A percentile compares a stretch with the other conserved stretches of the same genome.
phyloP scores from a whole-genome alignment of 2,329 filamentous ascomycete genomes.

The Fusarium oligoseptatum region DNA sequence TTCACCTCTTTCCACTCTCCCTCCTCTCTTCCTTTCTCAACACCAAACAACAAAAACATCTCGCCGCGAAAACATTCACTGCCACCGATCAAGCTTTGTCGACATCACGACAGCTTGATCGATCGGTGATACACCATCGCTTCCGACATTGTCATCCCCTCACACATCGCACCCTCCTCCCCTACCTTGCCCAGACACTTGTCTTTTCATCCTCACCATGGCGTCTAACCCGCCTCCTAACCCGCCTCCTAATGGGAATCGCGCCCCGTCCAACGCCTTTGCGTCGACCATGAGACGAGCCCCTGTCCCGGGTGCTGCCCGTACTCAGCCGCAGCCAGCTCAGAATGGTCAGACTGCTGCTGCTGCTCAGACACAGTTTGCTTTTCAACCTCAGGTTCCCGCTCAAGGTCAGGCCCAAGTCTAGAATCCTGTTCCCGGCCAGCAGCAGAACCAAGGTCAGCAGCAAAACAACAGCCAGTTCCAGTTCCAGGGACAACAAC shows the following conservation, averaged over 20 bases:
- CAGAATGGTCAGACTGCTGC: background rate
- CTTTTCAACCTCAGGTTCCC: background rate
- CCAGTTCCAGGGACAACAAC: background rate
- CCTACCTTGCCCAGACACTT: background rate
- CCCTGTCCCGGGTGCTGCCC: background rate
- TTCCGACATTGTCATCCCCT: background rate
- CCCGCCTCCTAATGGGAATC: background rate
- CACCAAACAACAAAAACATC: background rate
- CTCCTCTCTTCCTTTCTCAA: background rate
- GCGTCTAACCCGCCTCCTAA: background rate
- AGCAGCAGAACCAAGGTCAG: background rate
- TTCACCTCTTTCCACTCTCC: background rate
- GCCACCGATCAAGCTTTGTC: background rate
- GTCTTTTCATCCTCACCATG: slow-evolving; percentile 6
- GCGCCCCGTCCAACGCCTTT: background rate
- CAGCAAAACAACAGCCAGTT: background rate
- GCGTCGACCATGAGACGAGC: background rate
- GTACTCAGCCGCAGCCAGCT: background rate
- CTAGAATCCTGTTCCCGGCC: background rate
- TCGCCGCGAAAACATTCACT: background rate
- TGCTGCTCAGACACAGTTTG: background rate
- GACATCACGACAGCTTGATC: background rate
- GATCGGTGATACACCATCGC: background rate
- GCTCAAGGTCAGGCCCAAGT: background rate
- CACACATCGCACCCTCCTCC: background rate